A percentile compares a stretch with the other conserved stretches of the same genome.
Conservation (phyloP, 2,329 filamentous ascomycete genomes). For the Cercospora janseana region DNA sequence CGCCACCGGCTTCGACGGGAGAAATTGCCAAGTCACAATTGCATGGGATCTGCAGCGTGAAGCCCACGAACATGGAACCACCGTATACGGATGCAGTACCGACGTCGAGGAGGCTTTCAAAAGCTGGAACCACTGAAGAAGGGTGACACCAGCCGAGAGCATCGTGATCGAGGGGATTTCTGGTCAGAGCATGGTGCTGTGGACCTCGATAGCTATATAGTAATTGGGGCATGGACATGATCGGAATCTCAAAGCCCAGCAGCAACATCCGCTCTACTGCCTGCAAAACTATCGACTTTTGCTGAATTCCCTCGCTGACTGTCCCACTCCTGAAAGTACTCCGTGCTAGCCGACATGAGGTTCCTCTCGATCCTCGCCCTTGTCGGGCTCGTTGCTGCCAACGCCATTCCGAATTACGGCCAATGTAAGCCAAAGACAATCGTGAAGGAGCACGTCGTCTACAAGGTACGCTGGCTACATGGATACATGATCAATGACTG, state of each 20-base stretch:
- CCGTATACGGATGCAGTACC: neutral
- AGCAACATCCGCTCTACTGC: neutral
- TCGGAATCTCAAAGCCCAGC: too few relatives aligned
- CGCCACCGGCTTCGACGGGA: slow-evolving; percentile 5
- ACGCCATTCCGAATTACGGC: slow-evolving; percentile 8
- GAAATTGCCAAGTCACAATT: slow-evolving; percentile 4
- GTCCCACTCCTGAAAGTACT: neutral
- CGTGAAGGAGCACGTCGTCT: neutral
- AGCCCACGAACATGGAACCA: neutral
- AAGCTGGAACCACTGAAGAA: too few relatives aligned
- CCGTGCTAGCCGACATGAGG: slow-evolving; percentile 1
- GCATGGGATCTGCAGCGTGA: neutral
- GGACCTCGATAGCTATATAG: too few relatives aligned
- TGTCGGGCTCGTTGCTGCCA: slow-evolving; percentile 8
- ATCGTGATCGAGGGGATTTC: too few relatives aligned
- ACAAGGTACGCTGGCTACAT: neutral
- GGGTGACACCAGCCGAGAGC: too few relatives aligned
- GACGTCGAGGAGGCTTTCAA: neutral
- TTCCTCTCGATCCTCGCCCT: slow-evolving; percentile 6
- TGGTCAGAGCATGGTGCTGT: too few relatives aligned
- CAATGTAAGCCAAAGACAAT: slow-evolving; percentile 5
- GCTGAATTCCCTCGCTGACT: neutral
- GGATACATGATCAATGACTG: neutral
- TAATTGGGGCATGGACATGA: too few relatives aligned
- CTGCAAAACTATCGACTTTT: slow-evolving; percentile 3